phyloP scores from a whole-genome alignment of 2,329 filamentous ascomycete genomes.

The Fusarium nurragi region DNA sequence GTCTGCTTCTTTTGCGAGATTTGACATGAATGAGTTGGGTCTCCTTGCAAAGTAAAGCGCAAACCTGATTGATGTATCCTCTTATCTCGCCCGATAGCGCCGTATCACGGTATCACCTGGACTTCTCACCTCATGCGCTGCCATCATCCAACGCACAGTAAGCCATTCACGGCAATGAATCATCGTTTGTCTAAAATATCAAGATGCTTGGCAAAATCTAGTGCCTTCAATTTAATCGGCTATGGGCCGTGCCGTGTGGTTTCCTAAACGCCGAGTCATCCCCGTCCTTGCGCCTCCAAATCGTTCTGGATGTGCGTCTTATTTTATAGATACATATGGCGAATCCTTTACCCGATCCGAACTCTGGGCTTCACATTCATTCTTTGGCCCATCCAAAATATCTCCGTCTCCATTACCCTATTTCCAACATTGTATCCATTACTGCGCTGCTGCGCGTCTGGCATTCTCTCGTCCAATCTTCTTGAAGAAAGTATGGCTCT shows the following conservation, averaged over 20 bases:
- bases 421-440: constrained; percentile 20
- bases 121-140: constrained; percentile 7
- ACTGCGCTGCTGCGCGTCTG: constrained; percentile 48
- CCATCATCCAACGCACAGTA: neutral
- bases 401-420: neutral
- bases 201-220: constrained; percentile 4
- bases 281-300: constrained; percentile 25
- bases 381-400: constrained; percentile 12
- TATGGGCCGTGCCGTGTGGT: constrained; percentile 2
- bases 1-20: constrained; percentile 6
- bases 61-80: neutral
- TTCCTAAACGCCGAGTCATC: constrained; percentile 42
- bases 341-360: neutral
- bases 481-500: constrained; percentile 55
- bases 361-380: constrained; percentile 2
- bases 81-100: constrained; percentile 7
- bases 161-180: neutral
- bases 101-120: constrained; percentile 3
- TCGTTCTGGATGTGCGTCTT: neutral
- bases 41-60: neutral
- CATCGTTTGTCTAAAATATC: neutral
- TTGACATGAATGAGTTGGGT: constrained; percentile 5
- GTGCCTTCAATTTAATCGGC: constrained; percentile 24
- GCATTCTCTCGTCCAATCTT: constrained; percentile 56
- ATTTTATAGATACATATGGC: neutral